Conservation (phyloP, 371 early-diverging fungal species). For the Actinomortierella wolfii region DNA sequence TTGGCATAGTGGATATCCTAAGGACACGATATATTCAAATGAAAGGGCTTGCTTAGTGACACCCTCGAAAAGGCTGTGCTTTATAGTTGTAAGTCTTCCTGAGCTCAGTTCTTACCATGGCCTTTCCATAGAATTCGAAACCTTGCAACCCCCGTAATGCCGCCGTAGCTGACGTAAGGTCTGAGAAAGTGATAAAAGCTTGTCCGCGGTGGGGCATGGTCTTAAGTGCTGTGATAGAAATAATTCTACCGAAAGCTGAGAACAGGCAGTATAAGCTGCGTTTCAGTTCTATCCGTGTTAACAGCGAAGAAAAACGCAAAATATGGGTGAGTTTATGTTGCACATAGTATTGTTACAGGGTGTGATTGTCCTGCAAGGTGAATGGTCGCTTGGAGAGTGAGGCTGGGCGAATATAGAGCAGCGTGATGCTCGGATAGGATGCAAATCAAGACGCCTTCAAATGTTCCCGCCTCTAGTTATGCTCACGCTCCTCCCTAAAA, state of each 20-base stretch:
- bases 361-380: too few relatives aligned
- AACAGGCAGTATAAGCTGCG: conserved; percentile 76
- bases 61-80: not conserved
- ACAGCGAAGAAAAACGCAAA: too few relatives aligned
- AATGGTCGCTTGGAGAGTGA: too few relatives aligned
- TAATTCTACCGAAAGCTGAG: conserved; percentile 77
- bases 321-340: too few relatives aligned
- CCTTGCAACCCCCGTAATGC: conserved; percentile 79
- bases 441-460: too few relatives aligned
- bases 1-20: conserved; percentile 82
- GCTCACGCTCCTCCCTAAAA: too few relatives aligned
- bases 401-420: too few relatives aligned
- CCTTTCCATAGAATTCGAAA: conserved; percentile 72
- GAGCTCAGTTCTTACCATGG: conserved; percentile 80
- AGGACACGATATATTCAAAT: not conserved
- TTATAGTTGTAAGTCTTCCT: too few relatives aligned
- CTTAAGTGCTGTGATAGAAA: conserved; percentile 85
- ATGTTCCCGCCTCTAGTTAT: too few relatives aligned
- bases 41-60: not conserved
- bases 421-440: too few relatives aligned
- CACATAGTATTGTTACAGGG: too few relatives aligned
- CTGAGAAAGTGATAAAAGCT: conserved; percentile 88
- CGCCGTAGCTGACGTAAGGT: conserved; percentile 73
- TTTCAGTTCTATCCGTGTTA: conserved; percentile 61
- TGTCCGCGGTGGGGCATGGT: conserved; percentile 86